Evolutionary conservation across 805 yeast species (phyloP).

Genomic region (Schizosaccharomyces osmophilus): DNA sequence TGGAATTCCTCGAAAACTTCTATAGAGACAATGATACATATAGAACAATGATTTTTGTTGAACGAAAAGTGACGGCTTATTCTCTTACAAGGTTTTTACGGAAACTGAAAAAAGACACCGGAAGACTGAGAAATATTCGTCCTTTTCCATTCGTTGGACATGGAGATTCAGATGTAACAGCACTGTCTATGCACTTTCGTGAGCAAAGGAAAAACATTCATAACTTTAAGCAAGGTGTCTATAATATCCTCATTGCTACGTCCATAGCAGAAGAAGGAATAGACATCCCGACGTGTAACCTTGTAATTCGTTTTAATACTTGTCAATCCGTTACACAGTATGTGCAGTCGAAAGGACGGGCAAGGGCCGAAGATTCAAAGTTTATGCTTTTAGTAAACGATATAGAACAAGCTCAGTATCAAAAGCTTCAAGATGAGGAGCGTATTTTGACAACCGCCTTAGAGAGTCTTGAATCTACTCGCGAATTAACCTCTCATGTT

Average conservation of each 20-base stretch:
- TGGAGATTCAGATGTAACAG: background rate
- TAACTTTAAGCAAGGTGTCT: constrained; percentile 2
- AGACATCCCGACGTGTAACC: constrained; percentile 5
- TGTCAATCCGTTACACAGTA: constrained; percentile 3
- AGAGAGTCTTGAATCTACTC: background rate
- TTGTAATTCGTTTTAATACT: constrained; percentile 4
- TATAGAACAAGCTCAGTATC: background rate
- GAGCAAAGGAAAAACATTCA: constrained; percentile 2
- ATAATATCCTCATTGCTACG: constrained; percentile 4
- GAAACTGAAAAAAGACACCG: background rate
- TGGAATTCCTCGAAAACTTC: background rate
- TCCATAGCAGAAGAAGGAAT: constrained; percentile 6
- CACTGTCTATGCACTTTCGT: constrained; percentile 3
- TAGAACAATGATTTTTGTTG: constrained; percentile 3
- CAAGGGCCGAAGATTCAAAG: constrained; percentile 2
- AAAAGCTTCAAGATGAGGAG: background rate
- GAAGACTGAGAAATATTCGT: constrained; percentile 1
- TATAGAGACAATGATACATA: background rate
- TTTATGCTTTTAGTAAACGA: constrained; percentile 2
- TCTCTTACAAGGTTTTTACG: background rate
- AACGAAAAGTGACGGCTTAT: constrained; percentile 3
- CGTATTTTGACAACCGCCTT: background rate
- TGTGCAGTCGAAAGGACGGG: constrained; percentile 5
- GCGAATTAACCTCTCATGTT: too few species aligned
- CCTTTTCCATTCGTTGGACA: constrained; percentile 3